phyloP scores from a whole-genome alignment of 805 yeast genomes.

The Saccharomycopsis fodiens region DNA sequence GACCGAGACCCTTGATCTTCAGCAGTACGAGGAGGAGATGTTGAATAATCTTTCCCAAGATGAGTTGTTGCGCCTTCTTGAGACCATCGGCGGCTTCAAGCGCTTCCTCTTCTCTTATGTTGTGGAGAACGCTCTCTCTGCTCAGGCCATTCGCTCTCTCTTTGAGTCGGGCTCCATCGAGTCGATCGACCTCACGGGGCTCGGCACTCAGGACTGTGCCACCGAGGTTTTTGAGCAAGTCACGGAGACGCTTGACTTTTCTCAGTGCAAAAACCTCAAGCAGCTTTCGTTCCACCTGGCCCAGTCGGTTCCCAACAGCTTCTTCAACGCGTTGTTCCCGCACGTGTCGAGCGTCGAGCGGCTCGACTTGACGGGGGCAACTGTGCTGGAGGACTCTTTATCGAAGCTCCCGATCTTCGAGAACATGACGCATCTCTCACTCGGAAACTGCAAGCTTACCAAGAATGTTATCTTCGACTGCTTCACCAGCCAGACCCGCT shows the following conservation, averaged over 20 bases:
- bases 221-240: neutral
- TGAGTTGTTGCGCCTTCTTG: neutral
- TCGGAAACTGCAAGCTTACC: slow-evolving; percentile 11
- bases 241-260: neutral
- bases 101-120: slow-evolving; percentile 6
- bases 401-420: slow-evolving; percentile 7
- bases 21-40: slow-evolving; percentile 8
- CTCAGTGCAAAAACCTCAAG: slow-evolving; percentile 1
- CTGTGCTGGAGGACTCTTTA: neutral
- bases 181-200: slow-evolving; percentile 6
- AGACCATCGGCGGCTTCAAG: neutral
- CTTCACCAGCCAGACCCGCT: slow-evolving; percentile 7
- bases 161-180: neutral
- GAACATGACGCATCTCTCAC: slow-evolving; percentile 13
- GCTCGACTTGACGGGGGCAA: slow-evolving; percentile 5
- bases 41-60: neutral
- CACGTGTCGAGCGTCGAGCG: slow-evolving; percentile 2
- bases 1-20: slow-evolving; percentile 6
- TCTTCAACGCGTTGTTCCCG: slow-evolving; percentile 7
- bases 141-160: neutral
- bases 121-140: slow-evolving; percentile 1
- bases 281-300: slow-evolving; percentile 5
- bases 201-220: neutral
- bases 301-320: slow-evolving; percentile 1
- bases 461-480: slow-evolving; percentile 12